These are phyloP conservation scores for Sutorius eximius DNA, from an alignment of 1,284 basidiomycete species.

Conservation along the genomic window DNA sequence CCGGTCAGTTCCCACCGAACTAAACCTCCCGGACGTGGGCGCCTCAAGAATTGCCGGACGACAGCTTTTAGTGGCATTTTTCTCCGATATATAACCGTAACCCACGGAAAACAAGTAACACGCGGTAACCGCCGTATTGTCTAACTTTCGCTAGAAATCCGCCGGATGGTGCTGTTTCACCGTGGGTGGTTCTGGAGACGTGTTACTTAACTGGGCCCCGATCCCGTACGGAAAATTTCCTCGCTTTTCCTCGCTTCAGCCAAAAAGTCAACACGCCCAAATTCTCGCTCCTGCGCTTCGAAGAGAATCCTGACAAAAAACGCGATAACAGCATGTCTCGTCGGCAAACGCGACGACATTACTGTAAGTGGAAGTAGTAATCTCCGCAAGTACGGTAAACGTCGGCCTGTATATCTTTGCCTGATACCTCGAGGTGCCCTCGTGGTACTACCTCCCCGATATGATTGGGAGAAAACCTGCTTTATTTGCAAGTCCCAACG, in stretches of 20 bases:
- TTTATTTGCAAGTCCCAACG: slow-evolving; percentile 10
- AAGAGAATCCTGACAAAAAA: slow-evolving; percentile 10
- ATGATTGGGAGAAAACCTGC: slow-evolving; percentile 12
- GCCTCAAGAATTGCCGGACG: slow-evolving; percentile 6
- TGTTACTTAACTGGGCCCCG: not conserved
- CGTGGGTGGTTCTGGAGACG: not conserved
- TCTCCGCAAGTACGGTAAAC: slow-evolving; percentile 5
- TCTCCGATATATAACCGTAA: slow-evolving; percentile 11
- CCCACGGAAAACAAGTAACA: slow-evolving; percentile 7
- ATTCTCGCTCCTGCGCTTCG: not conserved
- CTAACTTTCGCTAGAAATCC: slow-evolving; percentile 3
- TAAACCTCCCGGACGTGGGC: slow-evolving; percentile 16
- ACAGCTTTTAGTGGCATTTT: slow-evolving; percentile 9
- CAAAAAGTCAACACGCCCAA: not conserved
- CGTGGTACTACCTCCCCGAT: slow-evolving; percentile 17
- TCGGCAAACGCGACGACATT: slow-evolving; percentile 20
- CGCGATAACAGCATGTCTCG: slow-evolving; percentile 15
- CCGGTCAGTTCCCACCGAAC: slow-evolving; percentile 33
- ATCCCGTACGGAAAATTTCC: slow-evolving; percentile 1
- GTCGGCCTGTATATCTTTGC: slow-evolving; percentile 12
- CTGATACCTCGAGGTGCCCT: slow-evolving; percentile 28
- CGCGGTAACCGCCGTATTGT: slow-evolving; percentile 3
- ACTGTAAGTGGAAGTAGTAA: slow-evolving; percentile 3
- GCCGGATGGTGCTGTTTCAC: slow-evolving; percentile 9
- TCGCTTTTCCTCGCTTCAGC: slow-evolving; percentile 4